Conservation (phyloP, 495 filamentous ascomycete species). For the Podospora bellae-mahoneyi region DNA sequence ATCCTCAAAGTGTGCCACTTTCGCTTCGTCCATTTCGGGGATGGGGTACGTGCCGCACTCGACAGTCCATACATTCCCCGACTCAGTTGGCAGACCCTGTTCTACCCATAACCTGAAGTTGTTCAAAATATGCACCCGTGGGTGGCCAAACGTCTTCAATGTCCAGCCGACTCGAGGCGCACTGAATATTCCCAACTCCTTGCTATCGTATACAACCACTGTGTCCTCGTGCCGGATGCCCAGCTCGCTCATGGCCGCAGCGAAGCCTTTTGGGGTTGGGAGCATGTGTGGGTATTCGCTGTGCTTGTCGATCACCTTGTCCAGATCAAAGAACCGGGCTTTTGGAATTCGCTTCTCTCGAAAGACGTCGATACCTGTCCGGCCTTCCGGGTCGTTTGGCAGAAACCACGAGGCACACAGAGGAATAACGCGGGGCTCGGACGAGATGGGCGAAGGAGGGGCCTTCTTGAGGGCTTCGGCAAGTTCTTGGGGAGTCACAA, state of each 20-base stretch:
- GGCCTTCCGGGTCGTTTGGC: constrained; percentile 71
- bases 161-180: constrained; percentile 94
- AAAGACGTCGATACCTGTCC: constrained; percentile 75
- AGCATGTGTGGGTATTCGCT: constrained; percentile 98
- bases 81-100: constrained; percentile 74
- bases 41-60: constrained; percentile 56
- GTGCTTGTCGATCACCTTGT: constrained; percentile 78
- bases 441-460: constrained; percentile 66
- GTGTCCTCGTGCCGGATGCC: constrained; percentile 83
- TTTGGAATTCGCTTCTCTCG: constrained; percentile 72
- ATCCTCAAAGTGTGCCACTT: constrained; percentile 65
- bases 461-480: constrained; percentile 73
- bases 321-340: constrained; percentile 95
- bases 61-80: constrained; percentile 63
- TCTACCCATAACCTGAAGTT: constrained; percentile 91
- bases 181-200: constrained; percentile 87
- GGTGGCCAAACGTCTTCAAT: constrained; percentile 82
- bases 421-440: constrained; percentile 76
- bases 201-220: constrained; percentile 88
- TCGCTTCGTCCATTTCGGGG: constrained; percentile 46
- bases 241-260: constrained; percentile 79
- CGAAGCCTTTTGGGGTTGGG: constrained; percentile 73
- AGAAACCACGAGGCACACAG: constrained; percentile 95
- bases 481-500: constrained; percentile 82
- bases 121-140: constrained; percentile 85